Percentiles rank a stretch among this genome's conserved stretches.
Conservation (phyloP, 2,329 filamentous ascomycete species). For the Esteya vermicola region DNA sequence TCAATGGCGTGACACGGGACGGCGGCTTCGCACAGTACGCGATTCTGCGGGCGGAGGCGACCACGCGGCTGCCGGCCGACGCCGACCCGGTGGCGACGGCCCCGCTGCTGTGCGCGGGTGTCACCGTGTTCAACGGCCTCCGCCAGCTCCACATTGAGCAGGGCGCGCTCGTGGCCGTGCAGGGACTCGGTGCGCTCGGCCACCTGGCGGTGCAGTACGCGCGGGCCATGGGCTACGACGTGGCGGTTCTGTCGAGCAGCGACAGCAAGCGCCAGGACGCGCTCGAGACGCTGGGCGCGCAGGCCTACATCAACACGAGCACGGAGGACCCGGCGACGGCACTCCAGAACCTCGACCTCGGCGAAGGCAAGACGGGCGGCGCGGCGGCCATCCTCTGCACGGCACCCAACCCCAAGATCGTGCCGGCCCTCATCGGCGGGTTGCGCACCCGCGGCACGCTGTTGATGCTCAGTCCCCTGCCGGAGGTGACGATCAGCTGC, state of each 20-base stretch:
- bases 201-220: slow-evolving; percentile 69
- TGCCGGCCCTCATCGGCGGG: slow-evolving; percentile 37
- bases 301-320: slow-evolving; percentile 45
- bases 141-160: slow-evolving; percentile 38
- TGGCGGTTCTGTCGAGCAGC: slow-evolving; percentile 50
- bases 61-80: slow-evolving; percentile 37
- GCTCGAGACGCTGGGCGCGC: slow-evolving; percentile 45
- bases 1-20: slow-evolving; percentile 53
- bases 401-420: slow-evolving; percentile 42
- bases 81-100: slow-evolving; percentile 39
- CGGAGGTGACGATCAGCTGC: slow-evolving; percentile 29
- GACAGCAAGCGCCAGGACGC: slow-evolving; percentile 52
- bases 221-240: slow-evolving; percentile 59
- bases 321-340: slow-evolving; percentile 31
- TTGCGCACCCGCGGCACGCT: slow-evolving; percentile 42
- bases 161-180: slow-evolving; percentile 39
- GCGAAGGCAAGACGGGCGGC: too few relatives aligned
- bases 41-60: slow-evolving; percentile 44
- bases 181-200: slow-evolving; percentile 63
- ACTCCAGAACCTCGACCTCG: slow-evolving; percentile 34
- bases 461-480: slow-evolving; percentile 40
- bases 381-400: slow-evolving; percentile 48
- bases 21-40: slow-evolving; percentile 58
- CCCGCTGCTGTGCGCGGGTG: slow-evolving; percentile 49
- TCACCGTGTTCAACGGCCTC: slow-evolving; percentile 48